A percentile compares a stretch with the other conserved stretches of the same genome.
Conservation (phyloP, 371 early-diverging fungal species). For the Batkoa obscura region DNA sequence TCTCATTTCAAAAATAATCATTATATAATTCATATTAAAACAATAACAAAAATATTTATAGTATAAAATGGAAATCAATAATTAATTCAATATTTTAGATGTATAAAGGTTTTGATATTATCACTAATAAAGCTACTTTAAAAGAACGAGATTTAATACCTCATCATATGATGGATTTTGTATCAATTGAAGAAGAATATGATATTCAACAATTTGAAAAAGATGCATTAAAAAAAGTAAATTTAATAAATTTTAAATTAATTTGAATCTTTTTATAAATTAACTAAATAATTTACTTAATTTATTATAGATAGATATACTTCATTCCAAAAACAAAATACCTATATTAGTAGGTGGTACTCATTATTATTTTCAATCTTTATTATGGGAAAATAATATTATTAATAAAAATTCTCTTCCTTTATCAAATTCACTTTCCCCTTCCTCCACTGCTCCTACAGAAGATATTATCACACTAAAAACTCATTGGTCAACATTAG, state of each 20-base stretch:
- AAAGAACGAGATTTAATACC: conserved; percentile 45
- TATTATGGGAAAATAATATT: conserved; percentile 56
- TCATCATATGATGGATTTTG: conserved; percentile 77
- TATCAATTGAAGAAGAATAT: conserved; percentile 59
- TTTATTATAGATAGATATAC: conserved; percentile 38
- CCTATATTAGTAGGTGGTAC: conserved; percentile 93
- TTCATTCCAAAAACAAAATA: conserved; percentile 38
- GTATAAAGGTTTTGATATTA: conserved; percentile 71
- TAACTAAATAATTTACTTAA: neutral
- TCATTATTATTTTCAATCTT: conserved; percentile 81
- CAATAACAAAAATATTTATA: too few relatives aligned
- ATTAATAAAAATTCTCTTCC: conserved; percentile 8
- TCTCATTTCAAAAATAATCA: neutral
- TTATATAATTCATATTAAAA: neutral
- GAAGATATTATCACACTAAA: conserved; percentile 11
- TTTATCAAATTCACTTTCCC: too few relatives aligned
- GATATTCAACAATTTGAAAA: conserved; percentile 62
- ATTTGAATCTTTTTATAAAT: neutral
- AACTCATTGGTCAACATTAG: conserved; percentile 17
- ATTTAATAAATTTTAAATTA: neutral
- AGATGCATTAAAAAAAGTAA: conserved; percentile 28
- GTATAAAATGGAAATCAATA: neutral
- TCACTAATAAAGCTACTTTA: conserved; percentile 78
- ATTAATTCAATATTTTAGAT: conserved; percentile 24
- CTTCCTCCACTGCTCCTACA: too few relatives aligned